A percentile compares a stretch with the other conserved stretches of the same genome.
These are phyloP conservation scores for Logfia minima DNA, from an alignment of 129 eudicot species.

Conservation along the genomic window DNA sequence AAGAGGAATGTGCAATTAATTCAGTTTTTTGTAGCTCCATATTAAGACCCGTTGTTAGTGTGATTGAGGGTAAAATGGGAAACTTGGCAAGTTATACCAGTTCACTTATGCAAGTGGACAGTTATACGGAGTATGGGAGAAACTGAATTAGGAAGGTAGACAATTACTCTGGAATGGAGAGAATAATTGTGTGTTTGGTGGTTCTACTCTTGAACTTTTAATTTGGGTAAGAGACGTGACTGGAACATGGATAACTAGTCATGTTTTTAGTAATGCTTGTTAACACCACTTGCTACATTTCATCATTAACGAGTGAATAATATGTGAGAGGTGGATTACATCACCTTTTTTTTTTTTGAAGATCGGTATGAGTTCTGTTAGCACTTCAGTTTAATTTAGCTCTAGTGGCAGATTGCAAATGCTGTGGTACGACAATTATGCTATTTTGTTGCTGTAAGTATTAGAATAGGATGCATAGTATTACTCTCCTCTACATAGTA, in stretches of 20 bases:
- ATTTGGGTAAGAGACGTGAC: not conserved
- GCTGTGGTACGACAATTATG: not conserved
- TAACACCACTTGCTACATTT: not conserved
- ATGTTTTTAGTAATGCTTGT: too few relatives aligned
- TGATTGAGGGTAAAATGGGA: too few relatives aligned
- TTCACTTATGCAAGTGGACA: too few relatives aligned
- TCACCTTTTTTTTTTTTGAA: not conserved
- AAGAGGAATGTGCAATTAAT: too few relatives aligned
- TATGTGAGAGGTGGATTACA: not conserved
- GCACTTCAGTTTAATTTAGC: not conserved
- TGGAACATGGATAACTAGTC: too few relatives aligned
- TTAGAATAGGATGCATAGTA: not conserved
- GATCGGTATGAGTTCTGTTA: not conserved
- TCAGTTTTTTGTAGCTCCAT: too few relatives aligned
- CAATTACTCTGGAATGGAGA: too few relatives aligned
- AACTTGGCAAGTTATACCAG: too few relatives aligned
- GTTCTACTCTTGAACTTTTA: slow-evolving; percentile 11
- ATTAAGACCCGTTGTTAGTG: too few relatives aligned
- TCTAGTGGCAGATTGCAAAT: not conserved
- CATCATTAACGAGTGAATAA: not conserved
- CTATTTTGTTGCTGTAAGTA: not conserved
- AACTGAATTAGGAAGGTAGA: too few relatives aligned
- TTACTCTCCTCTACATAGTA: not conserved
- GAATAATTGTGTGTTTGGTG: not conserved
- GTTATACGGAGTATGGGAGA: too few relatives aligned